Evolutionary conservation across 2,329 filamentous ascomycete genomes (phyloP), one percentile per base, ranked within the genome.

Genomic region (Hymenoscyphus albidus): DNA sequence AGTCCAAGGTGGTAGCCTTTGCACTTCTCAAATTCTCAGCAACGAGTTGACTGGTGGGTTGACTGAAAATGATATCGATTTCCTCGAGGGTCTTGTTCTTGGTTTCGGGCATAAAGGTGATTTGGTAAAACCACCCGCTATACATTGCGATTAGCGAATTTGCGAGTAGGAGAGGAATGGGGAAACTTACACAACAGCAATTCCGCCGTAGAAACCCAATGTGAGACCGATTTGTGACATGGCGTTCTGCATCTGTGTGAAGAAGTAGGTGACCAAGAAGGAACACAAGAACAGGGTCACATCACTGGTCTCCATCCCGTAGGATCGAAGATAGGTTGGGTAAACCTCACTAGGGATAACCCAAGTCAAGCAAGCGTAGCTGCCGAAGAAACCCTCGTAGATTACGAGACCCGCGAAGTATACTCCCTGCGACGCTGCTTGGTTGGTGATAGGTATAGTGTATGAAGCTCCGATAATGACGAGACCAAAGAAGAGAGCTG

Each of bases 261-360:
- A 92, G 80, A 91, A 91, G 80, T 91, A 91, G 10, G 88, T 91
- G 61, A 91, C 87, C 70, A 90, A 81, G 78, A 91, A 91, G 1
- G 86, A 88, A 61, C 83, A 85, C 27, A 91, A 80, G 82, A 91
- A 92, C 5, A 91, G 80, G 67, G 86, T 85, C 1, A 84, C 86
- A 58, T 88, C 86, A 0, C 86, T 88, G 0, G 84, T 88, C 4
- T 87, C 89, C 88, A 92, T 91, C 66, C 89, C 89, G 75, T 91
- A 91, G 12, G 82, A 85, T 59, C 89, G 83, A 0, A 91, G 83
- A 72, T 91, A 91, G 0, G 88, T 91, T 0, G 88, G 88, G 75
- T 89, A 91, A 5, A 89, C 86, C 70, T 92, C 88, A 0, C 85
- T 83, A 0, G 89, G 88, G 1, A 88, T 77, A 9, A 88, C 86